phyloP scores from a whole-genome alignment of 2,329 filamentous ascomycete species.

The Magnaporthiopsis incrustans region DNA sequence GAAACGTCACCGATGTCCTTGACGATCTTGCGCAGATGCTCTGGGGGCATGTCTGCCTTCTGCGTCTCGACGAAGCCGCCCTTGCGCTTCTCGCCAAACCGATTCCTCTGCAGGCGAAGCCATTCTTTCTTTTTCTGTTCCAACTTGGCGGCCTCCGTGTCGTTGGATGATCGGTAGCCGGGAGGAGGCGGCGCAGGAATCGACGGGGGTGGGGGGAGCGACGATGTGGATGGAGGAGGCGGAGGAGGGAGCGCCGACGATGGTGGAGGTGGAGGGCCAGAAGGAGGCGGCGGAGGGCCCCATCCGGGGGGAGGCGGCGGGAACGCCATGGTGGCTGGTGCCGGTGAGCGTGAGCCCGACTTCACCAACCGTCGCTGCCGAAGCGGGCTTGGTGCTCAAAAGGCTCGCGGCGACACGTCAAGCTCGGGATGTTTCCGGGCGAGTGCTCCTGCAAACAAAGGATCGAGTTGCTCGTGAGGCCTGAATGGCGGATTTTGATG shows the following conservation, averaged over 20 bases:
- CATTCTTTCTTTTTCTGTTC: constrained; percentile 99
- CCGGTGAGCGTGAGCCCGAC: constrained; percentile 25
- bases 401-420: background rate
- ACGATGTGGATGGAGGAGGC: constrained; percentile 26
- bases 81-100: constrained; percentile 95
- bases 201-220: constrained; percentile 48
- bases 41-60: constrained; percentile 97
- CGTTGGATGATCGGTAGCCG: constrained; percentile 70
- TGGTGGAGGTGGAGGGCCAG: constrained; percentile 44
- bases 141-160: constrained; percentile 87
- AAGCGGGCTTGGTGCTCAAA: background rate
- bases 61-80: constrained; percentile 95
- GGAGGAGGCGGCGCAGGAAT: constrained; percentile 69
- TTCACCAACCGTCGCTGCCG: constrained; percentile 7
- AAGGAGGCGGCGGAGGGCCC: constrained; percentile 37
- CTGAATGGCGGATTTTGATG: background rate
- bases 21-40: constrained; percentile 97
- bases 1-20: constrained; percentile 98
- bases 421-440: background rate
- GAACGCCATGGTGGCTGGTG: constrained; percentile 15
- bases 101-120: constrained; percentile 81
- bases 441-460: background rate
- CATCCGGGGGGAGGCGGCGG: constrained; percentile 52
- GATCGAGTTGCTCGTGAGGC: background rate
- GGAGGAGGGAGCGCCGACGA: constrained; percentile 33